Percentiles rank a stretch among this genome's conserved stretches.
phyloP scores from a whole-genome alignment of 129 eudicot species.

The Lactuca saligna region DNA sequence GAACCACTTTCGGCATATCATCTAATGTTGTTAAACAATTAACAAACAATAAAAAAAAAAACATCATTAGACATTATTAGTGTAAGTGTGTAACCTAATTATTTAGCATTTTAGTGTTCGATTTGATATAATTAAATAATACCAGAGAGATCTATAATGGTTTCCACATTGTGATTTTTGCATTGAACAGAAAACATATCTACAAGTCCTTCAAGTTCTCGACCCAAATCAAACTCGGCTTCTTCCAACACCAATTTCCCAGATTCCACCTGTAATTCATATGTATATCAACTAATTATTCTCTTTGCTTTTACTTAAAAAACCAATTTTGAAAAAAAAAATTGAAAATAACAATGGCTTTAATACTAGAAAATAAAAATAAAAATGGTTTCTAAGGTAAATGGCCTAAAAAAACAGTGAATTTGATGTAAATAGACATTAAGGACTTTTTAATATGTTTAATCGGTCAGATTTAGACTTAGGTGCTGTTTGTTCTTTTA shows the following conservation, averaged over 20 bases:
- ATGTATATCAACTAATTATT: not conserved
- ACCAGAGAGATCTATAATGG: slow-evolving; percentile 91
- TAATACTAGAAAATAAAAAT: no score
- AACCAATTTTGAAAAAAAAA: no score
- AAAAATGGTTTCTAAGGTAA: no score
- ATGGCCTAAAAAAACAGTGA: no score
- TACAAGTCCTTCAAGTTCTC: slow-evolving; percentile 95
- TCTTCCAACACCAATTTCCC: slow-evolving; percentile 91
- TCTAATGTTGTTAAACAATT: slow-evolving; percentile 44
- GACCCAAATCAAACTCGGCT: slow-evolving; percentile 78
- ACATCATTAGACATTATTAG: slow-evolving; percentile 22
- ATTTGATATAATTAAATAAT: slow-evolving; percentile 9
- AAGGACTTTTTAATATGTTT: no score
- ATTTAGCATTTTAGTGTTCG: not conserved
- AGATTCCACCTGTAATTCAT: slow-evolving; percentile 71
- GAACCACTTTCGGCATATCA: slow-evolving; percentile 78
- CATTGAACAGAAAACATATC: slow-evolving; percentile 97
- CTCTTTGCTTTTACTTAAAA: not conserved
- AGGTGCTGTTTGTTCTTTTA: no score
- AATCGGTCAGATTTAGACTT: no score
- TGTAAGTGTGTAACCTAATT: not conserved
- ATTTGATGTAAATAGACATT: no score
- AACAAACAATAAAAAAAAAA: slow-evolving; percentile 12
- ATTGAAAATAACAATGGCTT: no score
- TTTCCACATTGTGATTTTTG: slow-evolving; percentile 86